Conservation (phyloP, 2,329 filamentous ascomycete species). For the Penicillium crustosum region DNA sequence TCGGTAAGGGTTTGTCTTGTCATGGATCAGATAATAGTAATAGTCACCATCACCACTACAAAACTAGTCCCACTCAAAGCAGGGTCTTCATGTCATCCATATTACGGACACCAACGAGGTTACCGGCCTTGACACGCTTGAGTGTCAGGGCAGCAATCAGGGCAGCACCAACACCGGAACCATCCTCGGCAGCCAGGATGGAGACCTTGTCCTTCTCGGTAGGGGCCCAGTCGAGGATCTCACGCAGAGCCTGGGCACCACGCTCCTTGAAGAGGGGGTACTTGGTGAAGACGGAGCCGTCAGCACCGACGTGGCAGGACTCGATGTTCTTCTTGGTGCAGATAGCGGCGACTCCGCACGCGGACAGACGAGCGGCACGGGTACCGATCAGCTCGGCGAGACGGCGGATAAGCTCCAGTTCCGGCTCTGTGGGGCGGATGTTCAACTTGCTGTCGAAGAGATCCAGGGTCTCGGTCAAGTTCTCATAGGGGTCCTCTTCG, state of each 20-base stretch:
- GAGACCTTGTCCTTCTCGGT: constrained; percentile 85
- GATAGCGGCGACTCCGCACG: constrained; percentile 93
- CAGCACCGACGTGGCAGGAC: constrained; percentile 89
- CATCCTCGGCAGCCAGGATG: constrained; percentile 88
- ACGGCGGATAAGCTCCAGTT: constrained; percentile 85
- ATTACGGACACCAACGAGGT: constrained; percentile 59
- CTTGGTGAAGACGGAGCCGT: constrained; percentile 98
- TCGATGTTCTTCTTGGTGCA: constrained; percentile 92
- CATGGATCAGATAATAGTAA: background rate
- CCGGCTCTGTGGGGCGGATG: constrained; percentile 68
- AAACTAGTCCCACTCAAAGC: constrained; percentile 17
- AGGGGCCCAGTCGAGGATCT: constrained; percentile 91
- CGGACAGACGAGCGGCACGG: constrained; percentile 85
- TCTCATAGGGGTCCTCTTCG: constrained; percentile 95
- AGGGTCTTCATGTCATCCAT: constrained; percentile 39
- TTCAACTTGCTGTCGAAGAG: constrained; percentile 75
- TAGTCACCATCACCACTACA: background rate
- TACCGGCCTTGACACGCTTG: constrained; percentile 61
- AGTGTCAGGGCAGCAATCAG: constrained; percentile 77
- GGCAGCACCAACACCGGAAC: constrained; percentile 93
- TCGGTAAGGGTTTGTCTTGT: background rate
- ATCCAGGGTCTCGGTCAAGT: constrained; percentile 83
- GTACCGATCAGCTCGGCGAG: constrained; percentile 93
- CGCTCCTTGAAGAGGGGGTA: constrained; percentile 97
- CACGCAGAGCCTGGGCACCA: constrained; percentile 81